A percentile compares a stretch with the other conserved stretches of the same genome.
phyloP scores from a whole-genome alignment of 1,284 basidiomycete species.

The Moesziomyces sp. region DNA sequence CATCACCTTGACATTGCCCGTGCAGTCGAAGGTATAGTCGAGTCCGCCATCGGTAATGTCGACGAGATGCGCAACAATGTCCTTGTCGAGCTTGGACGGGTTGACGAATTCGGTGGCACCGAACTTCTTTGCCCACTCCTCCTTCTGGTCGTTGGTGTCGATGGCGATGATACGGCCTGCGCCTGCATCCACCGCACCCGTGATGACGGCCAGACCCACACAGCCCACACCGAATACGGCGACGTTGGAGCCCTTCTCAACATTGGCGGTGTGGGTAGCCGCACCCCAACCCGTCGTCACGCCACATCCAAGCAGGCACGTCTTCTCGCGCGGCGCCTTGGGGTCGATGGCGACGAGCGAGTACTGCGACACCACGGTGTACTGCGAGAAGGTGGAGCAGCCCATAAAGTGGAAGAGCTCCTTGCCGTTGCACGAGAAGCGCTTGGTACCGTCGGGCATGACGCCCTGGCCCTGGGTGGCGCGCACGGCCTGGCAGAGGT shows the following conservation, averaged over 20 bases:
- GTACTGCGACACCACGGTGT: constrained; percentile 97
- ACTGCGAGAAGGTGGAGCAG: constrained; percentile 97
- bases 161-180: constrained; percentile 90
- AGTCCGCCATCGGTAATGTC: constrained; percentile 96
- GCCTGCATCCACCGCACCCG: constrained; percentile 79
- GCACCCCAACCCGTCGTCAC: constrained; percentile 98
- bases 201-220: constrained; percentile 86
- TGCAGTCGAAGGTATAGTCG: constrained; percentile 94
- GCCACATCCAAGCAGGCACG: constrained; percentile 91
- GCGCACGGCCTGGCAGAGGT: constrained; percentile 77
- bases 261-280: constrained; percentile 74
- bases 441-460: constrained; percentile 92
- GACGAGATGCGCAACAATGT: constrained; percentile 87
- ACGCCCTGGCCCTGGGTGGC: constrained; percentile 93
- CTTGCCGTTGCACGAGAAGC: constrained; percentile 91
- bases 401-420: constrained; percentile 97
- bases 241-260: constrained; percentile 76
- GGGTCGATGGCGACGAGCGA: constrained; percentile 90
- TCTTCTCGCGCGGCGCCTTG: constrained; percentile 88
- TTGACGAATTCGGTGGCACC: constrained; percentile 98
- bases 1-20: constrained; percentile 96
- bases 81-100: constrained; percentile 76
- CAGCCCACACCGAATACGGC: constrained; percentile 96
- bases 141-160: constrained; percentile 88
- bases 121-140: constrained; percentile 85